A percentile compares a stretch with the other conserved stretches of the same genome.
Conservation (phyloP, 306 rosid species). For the Prunus mira region DNA sequence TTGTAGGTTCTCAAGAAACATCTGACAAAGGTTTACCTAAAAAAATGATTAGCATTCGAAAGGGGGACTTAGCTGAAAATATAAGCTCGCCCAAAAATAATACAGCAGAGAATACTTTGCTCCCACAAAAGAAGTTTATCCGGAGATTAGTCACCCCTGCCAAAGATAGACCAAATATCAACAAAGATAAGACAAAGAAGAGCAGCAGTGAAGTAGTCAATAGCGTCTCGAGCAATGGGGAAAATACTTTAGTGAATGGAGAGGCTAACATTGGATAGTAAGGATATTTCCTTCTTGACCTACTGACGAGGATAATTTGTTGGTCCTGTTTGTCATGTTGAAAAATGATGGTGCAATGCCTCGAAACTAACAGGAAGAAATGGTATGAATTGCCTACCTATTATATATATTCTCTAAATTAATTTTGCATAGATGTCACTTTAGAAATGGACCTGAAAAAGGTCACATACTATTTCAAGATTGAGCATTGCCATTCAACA, state of each 20-base stretch:
- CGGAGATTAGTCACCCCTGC: slow-evolving; percentile 47
- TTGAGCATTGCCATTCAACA: neutral
- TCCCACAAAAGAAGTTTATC: slow-evolving; percentile 57
- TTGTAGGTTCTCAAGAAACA: slow-evolving; percentile 16
- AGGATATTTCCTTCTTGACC: slow-evolving; percentile 9
- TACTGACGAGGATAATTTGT: slow-evolving; percentile 4
- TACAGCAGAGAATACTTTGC: slow-evolving; percentile 38
- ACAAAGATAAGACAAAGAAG: slow-evolving; percentile 54
- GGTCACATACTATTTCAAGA: neutral
- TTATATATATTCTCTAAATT: neutral
- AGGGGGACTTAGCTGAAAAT: slow-evolving; percentile 33
- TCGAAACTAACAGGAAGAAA: slow-evolving; percentile 18
- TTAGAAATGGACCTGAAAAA: neutral
- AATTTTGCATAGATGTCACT: no score
- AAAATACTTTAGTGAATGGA: slow-evolving; percentile 60
- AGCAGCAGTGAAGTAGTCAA: slow-evolving; percentile 33
- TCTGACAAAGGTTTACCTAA: slow-evolving; percentile 27
- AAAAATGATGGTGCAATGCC: slow-evolving; percentile 25
- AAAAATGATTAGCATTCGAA: slow-evolving; percentile 5
- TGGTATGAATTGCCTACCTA: slow-evolving; percentile 45
- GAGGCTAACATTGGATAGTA: slow-evolving; percentile 50
- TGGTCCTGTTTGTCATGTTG: slow-evolving; percentile 25
- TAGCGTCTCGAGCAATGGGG: slow-evolving; percentile 44
- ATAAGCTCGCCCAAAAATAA: slow-evolving; percentile 40
- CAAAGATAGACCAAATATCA: slow-evolving; percentile 39